A percentile compares a stretch with the other conserved stretches of the same genome.
Evolutionary conservation across 352 stramenopile genomes (phyloP).

Genomic region (Peronospora belbahrii): DNA sequence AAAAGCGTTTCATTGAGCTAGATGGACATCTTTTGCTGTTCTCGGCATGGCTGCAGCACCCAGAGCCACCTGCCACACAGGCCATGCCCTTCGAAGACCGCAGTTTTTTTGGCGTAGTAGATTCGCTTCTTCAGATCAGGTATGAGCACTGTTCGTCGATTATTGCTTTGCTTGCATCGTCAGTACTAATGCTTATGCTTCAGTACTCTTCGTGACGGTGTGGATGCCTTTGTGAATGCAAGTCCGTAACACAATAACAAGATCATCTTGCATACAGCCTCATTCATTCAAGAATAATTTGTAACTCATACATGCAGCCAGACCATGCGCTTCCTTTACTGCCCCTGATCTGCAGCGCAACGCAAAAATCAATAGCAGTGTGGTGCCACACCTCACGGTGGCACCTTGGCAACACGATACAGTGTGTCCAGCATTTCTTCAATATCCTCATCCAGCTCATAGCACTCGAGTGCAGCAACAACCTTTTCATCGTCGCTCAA

Average conservation of each 20-base stretch:
- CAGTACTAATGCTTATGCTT: conserved; percentile 1
- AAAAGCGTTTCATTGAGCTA: conserved; percentile 35
- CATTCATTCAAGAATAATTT: conserved; percentile 13
- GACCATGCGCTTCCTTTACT: conserved; percentile 1
- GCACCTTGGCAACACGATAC: conserved; percentile 64
- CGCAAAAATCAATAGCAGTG: conserved; percentile 8
- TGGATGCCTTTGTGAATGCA: conserved; percentile 62
- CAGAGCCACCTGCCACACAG: conserved; percentile 61
- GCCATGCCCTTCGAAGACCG: conserved; percentile 56
- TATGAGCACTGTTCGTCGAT: conserved; percentile 8
- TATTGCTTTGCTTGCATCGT: neutral
- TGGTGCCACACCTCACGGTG: conserved; percentile 11
- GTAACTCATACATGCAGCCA: neutral
- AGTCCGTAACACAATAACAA: conserved; percentile 11
- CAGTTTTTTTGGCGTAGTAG: conserved; percentile 61
- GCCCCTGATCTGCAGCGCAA: too few relatives aligned
- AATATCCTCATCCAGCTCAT: conserved; percentile 76
- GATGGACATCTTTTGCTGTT: conserved; percentile 63
- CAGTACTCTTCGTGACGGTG: conserved; percentile 48
- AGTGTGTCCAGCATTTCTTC: conserved; percentile 82
- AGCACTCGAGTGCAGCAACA: conserved; percentile 68
- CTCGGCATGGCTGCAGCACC: conserved; percentile 66
- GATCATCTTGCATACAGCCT: conserved; percentile 5
- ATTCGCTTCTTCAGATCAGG: conserved; percentile 72
- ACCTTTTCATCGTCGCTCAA: conserved; percentile 73